Conservation (phyloP, 2,329 filamentous ascomycete genomes). For the Microsporum audouinii region DNA sequence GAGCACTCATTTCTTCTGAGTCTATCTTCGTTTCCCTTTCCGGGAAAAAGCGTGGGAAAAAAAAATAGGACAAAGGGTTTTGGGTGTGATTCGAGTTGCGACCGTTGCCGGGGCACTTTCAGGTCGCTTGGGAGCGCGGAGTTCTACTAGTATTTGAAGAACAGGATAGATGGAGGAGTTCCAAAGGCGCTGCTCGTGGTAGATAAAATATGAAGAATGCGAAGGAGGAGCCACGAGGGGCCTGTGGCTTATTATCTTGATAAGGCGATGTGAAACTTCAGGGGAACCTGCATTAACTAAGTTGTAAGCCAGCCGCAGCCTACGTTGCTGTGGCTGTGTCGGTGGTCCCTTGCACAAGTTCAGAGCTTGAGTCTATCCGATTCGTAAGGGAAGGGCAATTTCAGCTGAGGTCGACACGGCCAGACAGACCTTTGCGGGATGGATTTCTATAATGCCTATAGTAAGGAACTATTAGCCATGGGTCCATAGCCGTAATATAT, state of each 20-base stretch:
- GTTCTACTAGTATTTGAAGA: not conserved
- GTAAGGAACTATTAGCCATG: no score
- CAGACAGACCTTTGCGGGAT: no score
- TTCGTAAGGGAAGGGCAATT: not conserved
- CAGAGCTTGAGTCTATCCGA: not conserved
- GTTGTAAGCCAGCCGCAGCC: not conserved
- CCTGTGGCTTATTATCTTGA: not conserved
- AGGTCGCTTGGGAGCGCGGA: not conserved
- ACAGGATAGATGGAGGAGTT: not conserved
- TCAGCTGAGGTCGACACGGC: not conserved
- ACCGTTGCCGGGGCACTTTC: not conserved
- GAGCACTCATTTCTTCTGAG: slow-evolving; percentile 3
- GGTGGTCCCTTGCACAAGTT: not conserved
- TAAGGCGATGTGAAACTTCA: not conserved
- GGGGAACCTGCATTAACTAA: not conserved
- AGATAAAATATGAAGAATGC: not conserved
- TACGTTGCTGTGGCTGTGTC: not conserved
- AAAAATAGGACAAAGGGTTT: not conserved
- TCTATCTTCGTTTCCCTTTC: not conserved
- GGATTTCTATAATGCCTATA: no score
- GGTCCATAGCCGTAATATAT: no score
- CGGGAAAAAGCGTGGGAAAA: not conserved
- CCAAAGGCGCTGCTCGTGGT: not conserved
- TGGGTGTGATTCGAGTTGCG: not conserved
- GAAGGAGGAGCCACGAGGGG: not conserved